phyloP scores from a whole-genome alignment of 2,329 filamentous ascomycete genomes.

The Plectosphaerella plurivora region DNA sequence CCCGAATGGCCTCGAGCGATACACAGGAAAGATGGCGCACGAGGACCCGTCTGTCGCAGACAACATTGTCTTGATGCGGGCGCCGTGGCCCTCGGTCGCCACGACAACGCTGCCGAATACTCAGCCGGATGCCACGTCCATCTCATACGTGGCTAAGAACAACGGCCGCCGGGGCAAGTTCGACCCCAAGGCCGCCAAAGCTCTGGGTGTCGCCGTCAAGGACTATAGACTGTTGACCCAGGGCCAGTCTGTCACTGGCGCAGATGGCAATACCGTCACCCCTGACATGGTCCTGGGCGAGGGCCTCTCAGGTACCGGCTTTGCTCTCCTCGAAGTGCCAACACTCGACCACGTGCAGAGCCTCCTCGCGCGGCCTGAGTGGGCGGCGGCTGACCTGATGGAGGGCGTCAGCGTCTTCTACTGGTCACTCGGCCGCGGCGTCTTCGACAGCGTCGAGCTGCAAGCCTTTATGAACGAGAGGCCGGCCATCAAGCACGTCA shows the following conservation, averaged over 20 bases:
- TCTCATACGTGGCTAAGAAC: constrained; percentile 84
- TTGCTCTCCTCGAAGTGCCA: constrained; percentile 79
- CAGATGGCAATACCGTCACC: constrained; percentile 65
- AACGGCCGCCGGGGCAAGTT: constrained; percentile 80
- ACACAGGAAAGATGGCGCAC: constrained; percentile 62
- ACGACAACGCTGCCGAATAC: constrained; percentile 65
- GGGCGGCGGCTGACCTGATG: constrained; percentile 61
- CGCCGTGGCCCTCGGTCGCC: constrained; percentile 72
- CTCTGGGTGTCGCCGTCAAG: constrained; percentile 55
- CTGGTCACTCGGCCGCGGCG: constrained; percentile 73
- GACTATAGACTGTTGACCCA: constrained; percentile 57
- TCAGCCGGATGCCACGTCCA: constrained; percentile 57
- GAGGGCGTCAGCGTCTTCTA: constrained; percentile 63
- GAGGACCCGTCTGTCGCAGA: constrained; percentile 45
- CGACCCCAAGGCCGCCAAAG: constrained; percentile 57
- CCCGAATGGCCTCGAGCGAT: constrained; percentile 60
- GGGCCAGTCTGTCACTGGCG: constrained; percentile 59
- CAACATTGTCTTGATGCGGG: constrained; percentile 66
- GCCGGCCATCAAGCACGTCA: constrained; percentile 62
- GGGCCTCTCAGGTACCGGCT: constrained; percentile 61
- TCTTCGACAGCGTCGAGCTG: constrained; percentile 60
- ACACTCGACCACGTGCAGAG: constrained; percentile 63
- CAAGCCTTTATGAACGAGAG: constrained; percentile 65
- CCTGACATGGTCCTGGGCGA: constrained; percentile 82
- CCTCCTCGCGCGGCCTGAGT: constrained; percentile 69